Conservation (phyloP, 129 eudicot species). For the Flaveria robusta region DNA sequence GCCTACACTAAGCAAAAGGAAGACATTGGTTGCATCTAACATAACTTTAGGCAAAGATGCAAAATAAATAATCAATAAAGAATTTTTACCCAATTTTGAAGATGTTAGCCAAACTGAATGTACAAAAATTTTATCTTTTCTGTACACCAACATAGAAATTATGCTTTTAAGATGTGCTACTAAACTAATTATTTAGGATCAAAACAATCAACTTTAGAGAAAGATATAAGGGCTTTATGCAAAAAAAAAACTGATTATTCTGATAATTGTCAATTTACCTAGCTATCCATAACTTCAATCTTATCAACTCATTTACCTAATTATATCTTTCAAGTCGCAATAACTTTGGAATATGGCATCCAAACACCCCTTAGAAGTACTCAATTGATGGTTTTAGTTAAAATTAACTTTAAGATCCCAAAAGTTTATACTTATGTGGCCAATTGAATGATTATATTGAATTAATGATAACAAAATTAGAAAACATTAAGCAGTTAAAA, state of each 20-base stretch:
- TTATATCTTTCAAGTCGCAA: background rate
- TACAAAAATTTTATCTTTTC: background rate
- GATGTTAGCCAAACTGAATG: conserved; percentile 6
- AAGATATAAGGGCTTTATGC: background rate
- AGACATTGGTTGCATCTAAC: background rate
- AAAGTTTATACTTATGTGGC: conserved; percentile 7
- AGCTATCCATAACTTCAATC: background rate
- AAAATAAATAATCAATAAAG: background rate
- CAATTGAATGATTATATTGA: conserved; percentile 3
- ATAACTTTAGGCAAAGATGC: background rate
- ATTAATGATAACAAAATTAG: background rate
- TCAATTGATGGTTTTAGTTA: background rate
- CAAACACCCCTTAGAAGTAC: background rate
- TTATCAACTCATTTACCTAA: background rate
- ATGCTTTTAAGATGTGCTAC: background rate
- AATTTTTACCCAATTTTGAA: background rate
- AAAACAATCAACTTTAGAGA: background rate
- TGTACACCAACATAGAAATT: background rate
- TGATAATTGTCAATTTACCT: background rate
- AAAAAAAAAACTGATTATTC: background rate
- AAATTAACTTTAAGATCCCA: background rate
- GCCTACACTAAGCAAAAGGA: background rate
- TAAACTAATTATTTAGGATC: background rate
- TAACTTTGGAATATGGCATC: background rate
- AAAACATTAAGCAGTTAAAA: background rate